phyloP scores from a whole-genome alignment of 768 basidiomycete species.

The Lentinula boryana region DNA sequence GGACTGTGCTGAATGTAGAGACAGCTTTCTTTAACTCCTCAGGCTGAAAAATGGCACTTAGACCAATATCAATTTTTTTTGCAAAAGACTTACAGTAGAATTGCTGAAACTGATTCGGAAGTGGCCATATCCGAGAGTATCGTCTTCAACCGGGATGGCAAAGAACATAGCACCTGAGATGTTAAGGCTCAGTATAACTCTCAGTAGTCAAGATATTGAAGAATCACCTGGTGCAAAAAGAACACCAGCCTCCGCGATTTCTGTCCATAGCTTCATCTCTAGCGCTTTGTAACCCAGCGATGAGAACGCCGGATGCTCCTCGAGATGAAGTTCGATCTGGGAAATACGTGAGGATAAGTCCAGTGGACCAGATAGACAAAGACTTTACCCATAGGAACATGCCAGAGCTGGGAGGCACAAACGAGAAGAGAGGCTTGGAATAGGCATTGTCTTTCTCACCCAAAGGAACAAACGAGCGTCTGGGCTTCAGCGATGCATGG shows the following conservation, averaged over 20 bases:
- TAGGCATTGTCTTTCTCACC: slow-evolving; percentile 32
- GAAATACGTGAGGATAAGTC: not conserved
- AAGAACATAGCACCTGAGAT: slow-evolving; percentile 36
- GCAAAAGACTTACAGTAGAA: slow-evolving; percentile 33
- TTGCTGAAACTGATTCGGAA: slow-evolving; percentile 55
- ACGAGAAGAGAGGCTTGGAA: slow-evolving; percentile 44
- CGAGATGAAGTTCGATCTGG: slow-evolving; percentile 60
- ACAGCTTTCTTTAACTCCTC: slow-evolving; percentile 40
- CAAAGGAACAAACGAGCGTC: slow-evolving; percentile 13
- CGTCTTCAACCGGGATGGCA: slow-evolving; percentile 18
- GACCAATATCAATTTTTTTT: not conserved
- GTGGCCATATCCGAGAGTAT: slow-evolving; percentile 33
- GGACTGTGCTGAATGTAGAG: slow-evolving; percentile 36
- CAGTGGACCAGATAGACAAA: not conserved
- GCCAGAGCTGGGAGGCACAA: slow-evolving; percentile 73
- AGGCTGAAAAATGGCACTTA: slow-evolving; percentile 15
- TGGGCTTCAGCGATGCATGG: slow-evolving; percentile 34
- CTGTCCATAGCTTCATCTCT: slow-evolving; percentile 55
- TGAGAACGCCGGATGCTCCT: slow-evolving; percentile 41
- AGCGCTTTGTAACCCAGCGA: slow-evolving; percentile 32
- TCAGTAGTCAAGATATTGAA: not conserved
- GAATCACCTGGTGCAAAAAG: slow-evolving; percentile 58
- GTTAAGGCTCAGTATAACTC: not conserved
- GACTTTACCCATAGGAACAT: slow-evolving; percentile 70
- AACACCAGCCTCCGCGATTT: slow-evolving; percentile 55